Evolutionary conservation across 768 basidiomycete species (phyloP), one percentile per base, ranked within the genome.

Genomic region (Boletellus ananas): DNA sequence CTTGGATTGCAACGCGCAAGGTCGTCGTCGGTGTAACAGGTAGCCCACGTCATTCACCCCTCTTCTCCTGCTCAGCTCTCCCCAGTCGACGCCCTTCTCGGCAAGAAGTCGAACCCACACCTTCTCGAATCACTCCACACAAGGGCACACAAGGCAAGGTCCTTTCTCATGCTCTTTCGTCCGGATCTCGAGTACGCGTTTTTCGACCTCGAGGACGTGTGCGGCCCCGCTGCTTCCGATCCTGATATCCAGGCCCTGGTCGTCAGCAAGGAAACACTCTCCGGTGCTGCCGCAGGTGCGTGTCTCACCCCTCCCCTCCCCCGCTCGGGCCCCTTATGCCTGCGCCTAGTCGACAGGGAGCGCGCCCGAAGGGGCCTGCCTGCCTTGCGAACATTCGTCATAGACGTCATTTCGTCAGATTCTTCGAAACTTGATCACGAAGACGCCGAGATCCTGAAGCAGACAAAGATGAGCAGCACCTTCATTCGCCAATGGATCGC

Each of bases 401-500:
- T 97, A 61, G 90, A 94, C 64, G 92, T 98, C 56, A 93, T 98
- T 51, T 90, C 88, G 0, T 69, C 85, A 39, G 78, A 77, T 29
- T 75, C 75, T 4, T 70, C 78, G 17, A 80, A 72, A 48, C 68
- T 89, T 21, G 83, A 82, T 43, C 76, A 77, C 43, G 79, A 78
- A 18, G 89, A 94, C 62, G 77, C 80, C 16, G 80, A 83, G 48
- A 68, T 77, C 62, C 67, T 94, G 50, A 86, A 85, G 63, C 76
- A 80, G 56, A 79, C 84, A 25, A 99, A 99, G 75, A 84, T 98
- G 79, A 93, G 96, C 65, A 96, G 93, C 63, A 95, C 94, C 7
- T 89, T 79, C 52, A 95, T 99, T 57, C 76, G 96, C 37, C 76
- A 86, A 56, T 95, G 94, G 93, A 86, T 99, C 53, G 82, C 49